These are phyloP conservation scores for Lathyrus oleraceus DNA, from an alignment of 306 rosid genomes.

Conservation along the genomic window DNA sequence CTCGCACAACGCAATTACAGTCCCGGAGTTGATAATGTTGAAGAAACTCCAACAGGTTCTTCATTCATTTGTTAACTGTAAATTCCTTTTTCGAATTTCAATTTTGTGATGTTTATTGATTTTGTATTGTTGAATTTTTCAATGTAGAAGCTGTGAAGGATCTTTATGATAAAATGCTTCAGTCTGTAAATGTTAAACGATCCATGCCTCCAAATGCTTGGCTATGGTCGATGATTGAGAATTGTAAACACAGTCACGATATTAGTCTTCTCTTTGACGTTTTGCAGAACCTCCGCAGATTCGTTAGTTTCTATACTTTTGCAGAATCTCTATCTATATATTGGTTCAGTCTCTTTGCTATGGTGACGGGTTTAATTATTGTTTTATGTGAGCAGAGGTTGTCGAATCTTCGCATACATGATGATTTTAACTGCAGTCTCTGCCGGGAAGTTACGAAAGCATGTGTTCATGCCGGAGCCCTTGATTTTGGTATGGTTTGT, in stretches of 20 bases:
- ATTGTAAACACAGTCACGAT: conserved; percentile 67
- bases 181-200: conserved; percentile 65
- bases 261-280: conserved; percentile 70
- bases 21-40: conserved; percentile 41
- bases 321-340: neutral
- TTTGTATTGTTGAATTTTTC: conserved; percentile 24
- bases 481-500: conserved; percentile 65
- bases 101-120: neutral
- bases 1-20: conserved; percentile 39
- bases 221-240: conserved; percentile 81
- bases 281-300: conserved; percentile 73
- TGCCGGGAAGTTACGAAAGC: conserved; percentile 86
- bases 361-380: conserved; percentile 8
- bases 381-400: conserved; percentile 65
- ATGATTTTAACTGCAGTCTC: conserved; percentile 66
- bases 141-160: conserved; percentile 78
- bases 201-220: conserved; percentile 96
- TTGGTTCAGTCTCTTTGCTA: neutral
- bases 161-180: conserved; percentile 66
- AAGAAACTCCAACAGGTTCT: conserved; percentile 61
- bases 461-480: conserved; percentile 74
- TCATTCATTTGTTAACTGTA: conserved; percentile 6
- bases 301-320: conserved; percentile 61
- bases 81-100: conserved; percentile 20
- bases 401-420: conserved; percentile 85